Base-by-base conservation (phyloP, 345 rosid species). In the Bruguiera gymnorhiza region DNA sequence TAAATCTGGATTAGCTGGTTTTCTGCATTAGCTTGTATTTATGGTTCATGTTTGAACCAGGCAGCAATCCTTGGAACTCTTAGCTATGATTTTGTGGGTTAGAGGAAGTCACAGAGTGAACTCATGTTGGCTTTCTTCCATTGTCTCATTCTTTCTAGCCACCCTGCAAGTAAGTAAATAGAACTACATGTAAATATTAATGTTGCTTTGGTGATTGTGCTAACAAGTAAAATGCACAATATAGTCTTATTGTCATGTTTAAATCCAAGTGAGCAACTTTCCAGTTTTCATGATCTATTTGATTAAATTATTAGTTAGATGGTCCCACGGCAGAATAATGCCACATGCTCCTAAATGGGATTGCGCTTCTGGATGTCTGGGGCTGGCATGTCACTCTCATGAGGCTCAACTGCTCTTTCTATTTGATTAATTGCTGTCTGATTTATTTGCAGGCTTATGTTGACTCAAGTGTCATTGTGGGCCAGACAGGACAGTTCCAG, bases 391-490 rank as follows among this genome's bases (percentile, higher is more conserved):
- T 23, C 8, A 21, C 21, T 24, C 53, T 37, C 2, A 3, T 58
- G 50, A 20, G 60, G 16, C 18, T 56, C 18, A 24, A 21, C 29
- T 24, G 9, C 29, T 21, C 16, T 56, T 56, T 56, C 60, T 56
- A 16, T 43, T 16, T 56, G 31, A 6, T 34, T 67, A 7, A 51
- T 48, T 50, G 6, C 23, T 62, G n/a, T 55, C 53, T 34, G 18
- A 43, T 55, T 18, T 51, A 43, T 56, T 57, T 75, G 73, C 86
- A 95, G 98, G 99, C 99, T 70, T 95, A 95, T 67, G 97, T 95
- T 4, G 99, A 95, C 79, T 92, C 97, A 11, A 84, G 99, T 73
- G 99, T 95, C 71, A 95, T 90, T 55, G 85, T 95, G 88, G 99
- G 99, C 43, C 97, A 90, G 81, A 90, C 99, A 4, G 96, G 92